A percentile compares a stretch with the other conserved stretches of the same genome.
Conservation (phyloP, 2,329 filamentous ascomycete species). For the Tolypocladium amazonense region DNA sequence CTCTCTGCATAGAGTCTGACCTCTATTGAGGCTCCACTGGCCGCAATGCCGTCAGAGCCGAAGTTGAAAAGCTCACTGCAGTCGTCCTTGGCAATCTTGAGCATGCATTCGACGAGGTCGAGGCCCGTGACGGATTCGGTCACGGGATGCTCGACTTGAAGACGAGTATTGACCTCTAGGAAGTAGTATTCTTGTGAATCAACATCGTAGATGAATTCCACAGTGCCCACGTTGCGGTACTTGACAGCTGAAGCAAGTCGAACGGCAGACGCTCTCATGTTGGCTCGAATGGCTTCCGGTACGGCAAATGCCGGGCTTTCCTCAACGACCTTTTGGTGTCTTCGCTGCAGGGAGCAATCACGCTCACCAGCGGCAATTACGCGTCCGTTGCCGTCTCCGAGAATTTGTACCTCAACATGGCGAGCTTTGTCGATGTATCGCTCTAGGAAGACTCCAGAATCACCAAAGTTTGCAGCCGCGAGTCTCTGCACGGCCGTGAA, state of each 20-base stretch:
- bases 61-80: constrained; percentile 8
- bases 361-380: constrained; percentile 31
- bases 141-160: constrained; percentile 38
- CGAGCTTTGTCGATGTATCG: constrained; percentile 27
- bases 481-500: constrained; percentile 26
- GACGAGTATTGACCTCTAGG: constrained; percentile 35
- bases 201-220: constrained; percentile 33
- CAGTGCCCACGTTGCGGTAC: constrained; percentile 31
- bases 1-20: constrained; percentile 35
- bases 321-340: constrained; percentile 42
- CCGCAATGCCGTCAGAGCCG: background rate
- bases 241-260: constrained; percentile 22
- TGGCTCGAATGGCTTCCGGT: constrained; percentile 13
- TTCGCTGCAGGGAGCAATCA: constrained; percentile 39
- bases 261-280: constrained; percentile 26
- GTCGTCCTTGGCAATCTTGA: constrained; percentile 17
- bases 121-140: constrained; percentile 69
- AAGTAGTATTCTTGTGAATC: constrained; percentile 29
- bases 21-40: constrained; percentile 24
- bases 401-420: constrained; percentile 40
- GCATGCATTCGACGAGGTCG: constrained; percentile 53
- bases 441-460: constrained; percentile 29
- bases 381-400: constrained; percentile 32
- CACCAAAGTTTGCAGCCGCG: constrained; percentile 30
- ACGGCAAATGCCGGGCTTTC: constrained; percentile 29